A percentile compares a stretch with the other conserved stretches of the same genome.
Evolutionary conservation across 441 rosid genomes (phyloP).

Genomic region (Kokia cookei): DNA sequence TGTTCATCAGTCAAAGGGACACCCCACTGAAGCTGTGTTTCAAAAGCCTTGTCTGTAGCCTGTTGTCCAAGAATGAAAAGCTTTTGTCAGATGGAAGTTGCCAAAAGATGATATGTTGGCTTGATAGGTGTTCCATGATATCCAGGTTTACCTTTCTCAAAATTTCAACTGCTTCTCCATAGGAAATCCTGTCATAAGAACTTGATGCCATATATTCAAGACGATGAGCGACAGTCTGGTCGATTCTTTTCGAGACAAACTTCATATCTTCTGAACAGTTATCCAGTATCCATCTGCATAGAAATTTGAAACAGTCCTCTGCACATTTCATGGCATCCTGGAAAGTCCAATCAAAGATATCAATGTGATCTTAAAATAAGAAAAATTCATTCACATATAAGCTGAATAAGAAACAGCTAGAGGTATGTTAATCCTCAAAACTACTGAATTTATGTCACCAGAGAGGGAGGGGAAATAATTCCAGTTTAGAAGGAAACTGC

Average conservation of each 20-base stretch:
- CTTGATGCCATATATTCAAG: slow-evolving; percentile 40
- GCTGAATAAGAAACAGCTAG: background rate
- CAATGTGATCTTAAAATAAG: background rate
- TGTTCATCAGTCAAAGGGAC: slow-evolving; percentile 57
- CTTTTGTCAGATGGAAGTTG: background rate
- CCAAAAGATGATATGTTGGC: background rate
- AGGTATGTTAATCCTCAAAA: background rate
- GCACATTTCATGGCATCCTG: slow-evolving; percentile 86
- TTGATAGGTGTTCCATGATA: background rate
- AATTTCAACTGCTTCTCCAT: slow-evolving; percentile 50
- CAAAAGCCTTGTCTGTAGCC: slow-evolving; percentile 45
- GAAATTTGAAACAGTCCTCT: slow-evolving; percentile 60
- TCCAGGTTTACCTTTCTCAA: slow-evolving; percentile 43
- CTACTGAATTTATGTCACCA: background rate
- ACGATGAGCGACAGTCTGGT: slow-evolving; percentile 38
- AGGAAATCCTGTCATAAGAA: slow-evolving; percentile 45
- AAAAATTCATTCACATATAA: background rate
- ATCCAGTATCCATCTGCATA: slow-evolving; percentile 67
- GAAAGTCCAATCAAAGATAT: slow-evolving; percentile 14
- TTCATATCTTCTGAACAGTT: slow-evolving; percentile 60
- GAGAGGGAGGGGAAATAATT: background rate
- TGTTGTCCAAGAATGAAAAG: slow-evolving; percentile 16
- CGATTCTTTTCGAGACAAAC: slow-evolving; percentile 55
- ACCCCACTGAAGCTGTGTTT: slow-evolving; percentile 58
- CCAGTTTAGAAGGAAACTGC: background rate